A percentile compares a stretch with the other conserved stretches of the same genome.
These are phyloP conservation scores for Crithidia bombi DNA, from an alignment of 208 protist species.

Conservation along the genomic window DNA sequence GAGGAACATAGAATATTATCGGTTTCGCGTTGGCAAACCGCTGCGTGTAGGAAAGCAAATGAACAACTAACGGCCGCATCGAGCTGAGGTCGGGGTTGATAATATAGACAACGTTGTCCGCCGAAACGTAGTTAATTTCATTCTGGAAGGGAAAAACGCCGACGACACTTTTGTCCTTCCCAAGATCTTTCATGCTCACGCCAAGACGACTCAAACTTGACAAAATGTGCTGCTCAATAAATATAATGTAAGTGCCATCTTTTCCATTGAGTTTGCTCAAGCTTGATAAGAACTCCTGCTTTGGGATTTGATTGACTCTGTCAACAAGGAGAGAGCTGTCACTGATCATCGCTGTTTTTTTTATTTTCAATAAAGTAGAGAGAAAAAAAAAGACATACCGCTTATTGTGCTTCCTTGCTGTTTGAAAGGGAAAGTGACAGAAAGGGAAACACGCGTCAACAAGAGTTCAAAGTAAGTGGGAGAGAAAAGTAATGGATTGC, in stretches of 20 bases:
- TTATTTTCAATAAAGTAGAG: background rate
- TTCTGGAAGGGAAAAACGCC: conserved; percentile 51
- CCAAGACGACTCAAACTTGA: conserved; percentile 33
- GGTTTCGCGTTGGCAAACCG: conserved; percentile 51
- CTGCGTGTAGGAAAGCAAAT: conserved; percentile 65
- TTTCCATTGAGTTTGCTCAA: conserved; percentile 23
- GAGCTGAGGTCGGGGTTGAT: conserved; percentile 49
- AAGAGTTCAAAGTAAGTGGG: background rate
- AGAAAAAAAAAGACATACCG: background rate
- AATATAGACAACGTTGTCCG: conserved; percentile 49
- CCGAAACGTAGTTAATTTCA: conserved; percentile 47
- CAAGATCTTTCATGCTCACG: conserved; percentile 22
- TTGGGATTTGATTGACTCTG: conserved; percentile 31
- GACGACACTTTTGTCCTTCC: conserved; percentile 37
- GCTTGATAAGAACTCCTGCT: conserved; percentile 34
- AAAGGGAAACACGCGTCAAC: background rate
- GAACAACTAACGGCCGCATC: conserved; percentile 47
- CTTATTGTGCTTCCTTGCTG: too few relatives aligned
- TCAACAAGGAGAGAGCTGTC: conserved; percentile 13
- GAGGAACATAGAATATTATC: conserved; percentile 68
- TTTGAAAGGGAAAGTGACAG: background rate
- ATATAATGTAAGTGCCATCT: conserved; percentile 41
- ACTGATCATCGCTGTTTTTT: conserved; percentile 16
- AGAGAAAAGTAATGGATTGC: background rate
- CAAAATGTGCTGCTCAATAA: conserved; percentile 47